Conservation (phyloP, 345 rosid genomes). For the Bruguiera parviflora region DNA sequence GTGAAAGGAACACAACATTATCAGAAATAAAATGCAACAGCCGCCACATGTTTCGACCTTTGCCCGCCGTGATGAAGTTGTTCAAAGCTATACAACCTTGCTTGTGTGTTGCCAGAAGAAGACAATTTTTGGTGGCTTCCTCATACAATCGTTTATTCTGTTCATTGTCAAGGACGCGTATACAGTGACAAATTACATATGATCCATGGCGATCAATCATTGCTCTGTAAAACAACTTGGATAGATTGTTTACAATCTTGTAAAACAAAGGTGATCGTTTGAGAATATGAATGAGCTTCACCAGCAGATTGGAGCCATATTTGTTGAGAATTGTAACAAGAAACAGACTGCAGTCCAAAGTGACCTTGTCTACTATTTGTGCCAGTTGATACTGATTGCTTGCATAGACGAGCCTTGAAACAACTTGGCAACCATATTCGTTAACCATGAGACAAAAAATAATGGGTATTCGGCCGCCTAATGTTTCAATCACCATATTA, state of each 20-base stretch:
- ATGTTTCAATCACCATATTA: neutral
- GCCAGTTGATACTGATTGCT: slow-evolving; percentile 10
- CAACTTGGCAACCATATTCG: slow-evolving; percentile 17
- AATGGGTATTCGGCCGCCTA: neutral
- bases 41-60: slow-evolving; percentile 6
- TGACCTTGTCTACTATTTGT: neutral
- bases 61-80: slow-evolving; percentile 17
- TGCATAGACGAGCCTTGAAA: slow-evolving; percentile 17
- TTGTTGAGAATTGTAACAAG: neutral
- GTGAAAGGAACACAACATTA: slow-evolving; percentile 16
- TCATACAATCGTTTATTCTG: slow-evolving; percentile 8
- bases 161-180: neutral
- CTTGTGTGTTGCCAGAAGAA: slow-evolving; percentile 16
- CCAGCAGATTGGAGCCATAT: slow-evolving; percentile 20
- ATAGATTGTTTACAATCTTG: slow-evolving; percentile 4
- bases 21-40: slow-evolving; percentile 6
- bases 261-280: slow-evolving; percentile 1
- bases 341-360: neutral
- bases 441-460: slow-evolving; percentile 16
- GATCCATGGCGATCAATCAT: slow-evolving; percentile 19
- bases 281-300: slow-evolving; percentile 15
- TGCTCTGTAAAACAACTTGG: neutral
- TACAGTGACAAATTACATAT: slow-evolving; percentile 7
- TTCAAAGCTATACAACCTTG: slow-evolving; percentile 22
- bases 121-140: slow-evolving; percentile 12